phyloP scores from a whole-genome alignment of 352 stramenopile species.

The Globisporangium nagaii region DNA sequence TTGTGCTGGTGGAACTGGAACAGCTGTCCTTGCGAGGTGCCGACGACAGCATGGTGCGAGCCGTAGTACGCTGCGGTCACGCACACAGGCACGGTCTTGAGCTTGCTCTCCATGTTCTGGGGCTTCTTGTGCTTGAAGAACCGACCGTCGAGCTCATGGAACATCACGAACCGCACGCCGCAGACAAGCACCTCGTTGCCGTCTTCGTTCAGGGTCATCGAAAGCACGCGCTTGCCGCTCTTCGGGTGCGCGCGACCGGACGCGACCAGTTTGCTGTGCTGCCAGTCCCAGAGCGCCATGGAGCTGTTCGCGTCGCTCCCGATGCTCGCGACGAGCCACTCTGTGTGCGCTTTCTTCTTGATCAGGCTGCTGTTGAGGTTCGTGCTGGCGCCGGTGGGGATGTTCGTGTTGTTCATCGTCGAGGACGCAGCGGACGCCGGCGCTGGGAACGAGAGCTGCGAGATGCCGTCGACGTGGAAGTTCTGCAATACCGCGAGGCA shows the following conservation, averaged over 20 bases:
- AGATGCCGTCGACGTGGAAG: constrained; percentile 53
- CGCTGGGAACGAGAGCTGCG: constrained; percentile 49
- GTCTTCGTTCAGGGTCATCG: constrained; percentile 64
- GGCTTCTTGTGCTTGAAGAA: constrained; percentile 75
- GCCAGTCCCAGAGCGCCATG: constrained; percentile 83
- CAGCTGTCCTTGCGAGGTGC: constrained; percentile 54
- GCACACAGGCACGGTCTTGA: constrained; percentile 44
- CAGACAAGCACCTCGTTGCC: constrained; percentile 62
- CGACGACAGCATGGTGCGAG: constrained; percentile 47
- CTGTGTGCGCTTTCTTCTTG: constrained; percentile 54
- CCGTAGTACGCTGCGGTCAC: constrained; percentile 54
- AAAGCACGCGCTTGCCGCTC: constrained; percentile 35
- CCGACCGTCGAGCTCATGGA: constrained; percentile 41
- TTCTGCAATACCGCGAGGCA: constrained; percentile 64
- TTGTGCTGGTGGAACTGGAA: constrained; percentile 64
- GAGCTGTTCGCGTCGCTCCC: constrained; percentile 51
- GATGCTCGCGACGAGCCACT: constrained; percentile 54
- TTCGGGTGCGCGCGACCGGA: constrained; percentile 39
- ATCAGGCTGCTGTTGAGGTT: constrained; percentile 37
- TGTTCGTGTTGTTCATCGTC: constrained; percentile 26
- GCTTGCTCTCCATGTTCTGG: constrained; percentile 26
- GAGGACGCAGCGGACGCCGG: constrained; percentile 36
- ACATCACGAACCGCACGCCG: constrained; percentile 55
- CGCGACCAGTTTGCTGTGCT: constrained; percentile 46
- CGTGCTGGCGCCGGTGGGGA: constrained; percentile 16